These are phyloP conservation scores for Teunomyces atbi DNA, from an alignment of 805 yeast genomes.

Conservation along the genomic window DNA sequence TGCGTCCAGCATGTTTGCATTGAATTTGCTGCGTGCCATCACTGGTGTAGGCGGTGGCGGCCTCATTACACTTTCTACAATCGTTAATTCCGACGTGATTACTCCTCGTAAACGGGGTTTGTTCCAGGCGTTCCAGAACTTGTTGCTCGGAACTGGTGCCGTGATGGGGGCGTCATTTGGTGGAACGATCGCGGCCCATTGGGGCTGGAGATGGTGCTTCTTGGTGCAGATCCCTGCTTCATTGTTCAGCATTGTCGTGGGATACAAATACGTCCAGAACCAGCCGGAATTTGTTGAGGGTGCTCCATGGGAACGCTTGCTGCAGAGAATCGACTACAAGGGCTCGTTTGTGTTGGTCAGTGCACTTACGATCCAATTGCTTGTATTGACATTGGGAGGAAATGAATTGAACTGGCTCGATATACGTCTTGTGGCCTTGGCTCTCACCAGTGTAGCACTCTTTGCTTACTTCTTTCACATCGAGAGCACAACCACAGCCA, in stretches of 20 bases:
- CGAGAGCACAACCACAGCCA: slow-evolving; percentile 22
- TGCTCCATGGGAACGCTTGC: slow-evolving; percentile 7
- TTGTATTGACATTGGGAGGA: slow-evolving; percentile 25
- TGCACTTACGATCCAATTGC: slow-evolving; percentile 30
- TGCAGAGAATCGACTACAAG: slow-evolving; percentile 28
- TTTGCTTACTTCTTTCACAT: slow-evolving; percentile 15
- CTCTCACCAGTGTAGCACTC: slow-evolving; percentile 10
- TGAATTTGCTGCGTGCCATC: slow-evolving; percentile 34
- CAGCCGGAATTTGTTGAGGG: slow-evolving; percentile 21
- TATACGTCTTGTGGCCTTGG: slow-evolving; percentile 11
- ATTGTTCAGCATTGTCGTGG: slow-evolving; percentile 35
- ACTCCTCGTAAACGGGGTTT: slow-evolving; percentile 35
- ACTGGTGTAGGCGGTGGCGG: slow-evolving; percentile 47
- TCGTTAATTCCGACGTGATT: slow-evolving; percentile 38
- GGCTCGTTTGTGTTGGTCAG: slow-evolving; percentile 32
- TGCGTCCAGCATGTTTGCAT: slow-evolving; percentile 22
- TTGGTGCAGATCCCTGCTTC: slow-evolving; percentile 53
- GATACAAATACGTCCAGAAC: slow-evolving; percentile 24
- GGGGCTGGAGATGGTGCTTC: slow-evolving; percentile 71
- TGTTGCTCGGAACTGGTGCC: slow-evolving; percentile 43
- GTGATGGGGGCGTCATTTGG: slow-evolving; percentile 68
- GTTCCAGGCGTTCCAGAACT: slow-evolving; percentile 41
- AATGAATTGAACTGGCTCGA: slow-evolving; percentile 16
- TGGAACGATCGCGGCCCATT: slow-evolving; percentile 49
- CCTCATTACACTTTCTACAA: slow-evolving; percentile 34